Evolutionary conservation across 768 basidiomycete species (phyloP).

Genomic region (Tylopilus plumbeoviolaceoides): DNA sequence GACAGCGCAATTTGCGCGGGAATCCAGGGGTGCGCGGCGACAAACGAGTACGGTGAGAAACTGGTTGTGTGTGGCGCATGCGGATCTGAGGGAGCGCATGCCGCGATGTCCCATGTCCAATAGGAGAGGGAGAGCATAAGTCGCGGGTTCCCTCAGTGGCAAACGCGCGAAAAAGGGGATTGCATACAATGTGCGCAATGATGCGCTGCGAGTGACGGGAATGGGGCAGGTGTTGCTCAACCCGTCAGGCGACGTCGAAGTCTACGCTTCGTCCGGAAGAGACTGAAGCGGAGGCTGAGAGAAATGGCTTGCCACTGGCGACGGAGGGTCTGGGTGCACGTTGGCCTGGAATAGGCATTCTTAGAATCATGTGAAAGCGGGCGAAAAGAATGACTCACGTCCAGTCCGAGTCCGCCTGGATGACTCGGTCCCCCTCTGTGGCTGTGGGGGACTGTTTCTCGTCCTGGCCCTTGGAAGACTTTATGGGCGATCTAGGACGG

Average conservation of each 20-base stretch:
- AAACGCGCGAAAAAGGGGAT: constrained; percentile 19
- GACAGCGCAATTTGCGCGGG: constrained; percentile 16
- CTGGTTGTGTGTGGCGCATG: constrained; percentile 14
- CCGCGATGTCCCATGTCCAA: constrained; percentile 23
- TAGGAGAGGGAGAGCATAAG: constrained; percentile 17
- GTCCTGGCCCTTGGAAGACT: constrained; percentile 7
- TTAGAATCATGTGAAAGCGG: neutral
- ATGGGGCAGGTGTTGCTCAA: constrained; percentile 10
- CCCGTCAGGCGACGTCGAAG: constrained; percentile 28
- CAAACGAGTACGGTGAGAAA: constrained; percentile 15
- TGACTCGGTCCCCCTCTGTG: constrained; percentile 6
- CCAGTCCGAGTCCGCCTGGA: constrained; percentile 26
- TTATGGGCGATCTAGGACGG: constrained; percentile 21
- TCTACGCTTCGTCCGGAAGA: constrained; percentile 50
- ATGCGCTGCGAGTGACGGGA: constrained; percentile 12
- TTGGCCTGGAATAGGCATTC: constrained; percentile 38
- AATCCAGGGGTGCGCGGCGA: constrained; percentile 17
- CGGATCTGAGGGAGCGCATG: constrained; percentile 21
- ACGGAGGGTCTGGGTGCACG: constrained; percentile 49
- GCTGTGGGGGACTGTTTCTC: constrained; percentile 18
- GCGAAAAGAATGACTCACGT: constrained; percentile 26
- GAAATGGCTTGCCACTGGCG: constrained; percentile 60
- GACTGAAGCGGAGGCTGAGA: constrained; percentile 51
- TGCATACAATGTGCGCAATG: constrained; percentile 21
- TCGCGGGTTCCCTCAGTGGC: constrained; percentile 24